Conservation (phyloP, 805 yeast species). For the Wickerhamiella hasegawae region DNA sequence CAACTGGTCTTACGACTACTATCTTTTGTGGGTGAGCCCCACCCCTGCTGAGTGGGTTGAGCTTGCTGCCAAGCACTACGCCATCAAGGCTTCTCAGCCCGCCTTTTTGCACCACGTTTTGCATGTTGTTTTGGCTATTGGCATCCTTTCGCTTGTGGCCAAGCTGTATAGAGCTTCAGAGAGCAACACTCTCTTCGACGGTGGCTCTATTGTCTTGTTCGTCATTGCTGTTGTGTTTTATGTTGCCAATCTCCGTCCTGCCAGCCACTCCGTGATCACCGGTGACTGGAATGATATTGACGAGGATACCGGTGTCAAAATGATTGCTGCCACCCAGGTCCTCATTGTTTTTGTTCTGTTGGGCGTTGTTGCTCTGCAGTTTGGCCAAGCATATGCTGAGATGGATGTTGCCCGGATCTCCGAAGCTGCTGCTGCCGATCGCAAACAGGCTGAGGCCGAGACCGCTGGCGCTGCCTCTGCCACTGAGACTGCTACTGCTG, state of each 20-base stretch:
- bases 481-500: conserved; percentile 3
- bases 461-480: conserved; percentile 6
- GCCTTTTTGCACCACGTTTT: conserved; percentile 39
- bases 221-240: conserved; percentile 65
- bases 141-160: conserved; percentile 54
- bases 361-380: conserved; percentile 76
- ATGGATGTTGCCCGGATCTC: conserved; percentile 10
- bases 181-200: conserved; percentile 77
- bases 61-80: conserved; percentile 57
- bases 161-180: conserved; percentile 79
- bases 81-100: conserved; percentile 55
- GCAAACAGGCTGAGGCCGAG: conserved; percentile 8
- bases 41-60: conserved; percentile 39
- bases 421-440: conserved; percentile 7
- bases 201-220: conserved; percentile 62
- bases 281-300: conserved; percentile 94
- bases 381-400: conserved; percentile 74
- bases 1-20: conserved; percentile 69
- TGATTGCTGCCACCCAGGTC: conserved; percentile 76
- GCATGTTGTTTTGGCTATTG: conserved; percentile 46
- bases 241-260: conserved; percentile 72
- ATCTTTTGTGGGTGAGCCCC: conserved; percentile 49
- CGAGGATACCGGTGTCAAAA: conserved; percentile 70
- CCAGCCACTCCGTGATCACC: conserved; percentile 47
- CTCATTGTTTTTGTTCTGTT: conserved; percentile 53